Evolutionary conservation across 768 basidiomycete species (phyloP).

Genomic region (Tylopilus felleus): DNA sequence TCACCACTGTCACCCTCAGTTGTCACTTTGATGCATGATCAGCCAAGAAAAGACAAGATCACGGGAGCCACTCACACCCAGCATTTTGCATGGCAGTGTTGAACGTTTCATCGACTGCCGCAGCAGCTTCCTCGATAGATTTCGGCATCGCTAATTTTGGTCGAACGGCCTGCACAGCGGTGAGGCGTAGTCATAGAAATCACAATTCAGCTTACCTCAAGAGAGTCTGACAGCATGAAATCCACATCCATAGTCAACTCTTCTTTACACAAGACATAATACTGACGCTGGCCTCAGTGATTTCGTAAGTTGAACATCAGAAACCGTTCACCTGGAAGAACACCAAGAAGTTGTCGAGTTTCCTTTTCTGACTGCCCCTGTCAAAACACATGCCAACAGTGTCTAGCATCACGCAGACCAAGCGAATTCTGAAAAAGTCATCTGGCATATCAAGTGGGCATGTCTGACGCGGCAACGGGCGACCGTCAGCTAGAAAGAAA

Average conservation of each 20-base stretch:
- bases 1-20: constrained; percentile 42
- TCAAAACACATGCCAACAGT: constrained; percentile 99
- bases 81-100: constrained; percentile 59
- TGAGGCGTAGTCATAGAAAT: not conserved
- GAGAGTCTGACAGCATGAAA: constrained; percentile 92
- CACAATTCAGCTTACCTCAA: constrained; percentile 58
- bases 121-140: constrained; percentile 80
- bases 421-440: constrained; percentile 91
- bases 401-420: constrained; percentile 90
- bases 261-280: constrained; percentile 88
- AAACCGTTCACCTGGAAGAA: constrained; percentile 78
- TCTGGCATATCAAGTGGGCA: constrained; percentile 87
- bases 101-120: constrained; percentile 89
- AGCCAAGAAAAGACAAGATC: constrained; percentile 7
- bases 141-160: constrained; percentile 72
- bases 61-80: constrained; percentile 40
- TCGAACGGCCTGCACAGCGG: constrained; percentile 63
- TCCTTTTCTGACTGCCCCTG: constrained; percentile 86
- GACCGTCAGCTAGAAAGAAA: constrained; percentile 67
- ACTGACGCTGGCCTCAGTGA: constrained; percentile 36
- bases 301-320: not conserved
- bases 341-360: constrained; percentile 85
- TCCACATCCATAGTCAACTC: constrained; percentile 95
- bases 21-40: constrained; percentile 27
- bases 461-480: constrained; percentile 74